phyloP scores from a whole-genome alignment of 345 rosid species.

The Litchi chinensis region DNA sequence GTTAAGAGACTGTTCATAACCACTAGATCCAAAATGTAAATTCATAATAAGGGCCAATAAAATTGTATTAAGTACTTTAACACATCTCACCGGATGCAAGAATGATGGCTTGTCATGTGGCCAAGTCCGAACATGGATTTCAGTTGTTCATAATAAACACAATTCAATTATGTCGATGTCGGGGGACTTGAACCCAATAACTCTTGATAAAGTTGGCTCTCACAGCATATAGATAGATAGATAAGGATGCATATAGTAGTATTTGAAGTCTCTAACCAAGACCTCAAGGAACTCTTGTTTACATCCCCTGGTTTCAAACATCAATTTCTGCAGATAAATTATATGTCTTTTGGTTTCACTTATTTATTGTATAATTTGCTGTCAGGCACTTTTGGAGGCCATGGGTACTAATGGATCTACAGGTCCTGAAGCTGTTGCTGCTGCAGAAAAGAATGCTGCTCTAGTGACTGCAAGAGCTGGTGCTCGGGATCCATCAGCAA shows the following conservation, averaged over 20 bases:
- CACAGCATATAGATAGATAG: too few relatives aligned
- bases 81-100: background rate
- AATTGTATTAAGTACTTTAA: background rate
- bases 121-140: background rate
- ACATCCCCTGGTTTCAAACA: background rate
- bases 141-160: background rate
- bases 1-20: background rate
- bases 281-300: slow-evolving; percentile 3
- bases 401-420: slow-evolving; percentile 88
- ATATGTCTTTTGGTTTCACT: slow-evolving; percentile 18
- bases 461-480: slow-evolving; percentile 97
- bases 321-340: slow-evolving; percentile 4
- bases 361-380: slow-evolving; percentile 24
- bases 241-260: too few relatives aligned
- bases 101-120: background rate
- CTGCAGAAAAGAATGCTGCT: slow-evolving; percentile 93
- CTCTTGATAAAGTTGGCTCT: background rate
- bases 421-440: slow-evolving; percentile 86
- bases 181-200: background rate
- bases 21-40: background rate
- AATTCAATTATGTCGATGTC: too few relatives aligned
- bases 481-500: slow-evolving; percentile 96
- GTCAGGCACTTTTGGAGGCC: slow-evolving; percentile 91
- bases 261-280: background rate
- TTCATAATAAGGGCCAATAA: background rate